Base-by-base conservation (phyloP, 192 early-diverging fungal species). In the Coemansia sp. region DNA sequence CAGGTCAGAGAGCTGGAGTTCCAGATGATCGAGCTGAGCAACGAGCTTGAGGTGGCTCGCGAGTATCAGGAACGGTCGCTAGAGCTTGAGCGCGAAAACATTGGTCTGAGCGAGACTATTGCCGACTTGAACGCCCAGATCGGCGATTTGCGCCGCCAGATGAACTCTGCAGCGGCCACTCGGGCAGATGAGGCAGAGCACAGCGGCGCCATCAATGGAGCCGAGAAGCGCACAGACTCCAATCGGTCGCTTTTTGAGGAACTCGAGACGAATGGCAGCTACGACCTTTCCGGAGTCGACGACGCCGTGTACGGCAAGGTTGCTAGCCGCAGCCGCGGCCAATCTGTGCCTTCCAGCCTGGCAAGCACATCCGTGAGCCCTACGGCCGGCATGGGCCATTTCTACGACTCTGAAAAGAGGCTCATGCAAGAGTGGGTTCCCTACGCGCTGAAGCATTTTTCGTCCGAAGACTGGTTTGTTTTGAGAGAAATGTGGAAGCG, bases 401-500 rank as follows among this genome's bases (percentile, higher is more conserved):
- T 42, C 8, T 42, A 42, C 39, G 39, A 42, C 39, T 42, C 14
- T 6, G 39, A 42, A 42, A 42, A 74, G 2, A 51, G 29, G 34
- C 64, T 62, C 0, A 61, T 82, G 47, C 79, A 64, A 24, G 51
- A 70, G 46, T 73, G 66, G 74, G 59, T 82, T 16, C 49, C 62
- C 47, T 25, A 49, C 24, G 50, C 61, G 49, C 60, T 82, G 49
- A 51, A 36, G 13, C 51, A 62, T 45, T 76, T 62, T 57, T 70
- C 74, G n/a, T 58, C 79, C 28, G 70, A 82, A 47, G 79, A 82
- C 56, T 55, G 76, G 64, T 58, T 82, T 18, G 36, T 77, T 4
- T 62, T 82, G 19, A 56, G 55, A 61, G 79, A 82, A 51, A 67
- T 76, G 48, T 82, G 79, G 79, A 76, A 67, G 50, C 79, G 79